Conservation (phyloP, 257 asterid genomes). For the Petunia secreta region DNA sequence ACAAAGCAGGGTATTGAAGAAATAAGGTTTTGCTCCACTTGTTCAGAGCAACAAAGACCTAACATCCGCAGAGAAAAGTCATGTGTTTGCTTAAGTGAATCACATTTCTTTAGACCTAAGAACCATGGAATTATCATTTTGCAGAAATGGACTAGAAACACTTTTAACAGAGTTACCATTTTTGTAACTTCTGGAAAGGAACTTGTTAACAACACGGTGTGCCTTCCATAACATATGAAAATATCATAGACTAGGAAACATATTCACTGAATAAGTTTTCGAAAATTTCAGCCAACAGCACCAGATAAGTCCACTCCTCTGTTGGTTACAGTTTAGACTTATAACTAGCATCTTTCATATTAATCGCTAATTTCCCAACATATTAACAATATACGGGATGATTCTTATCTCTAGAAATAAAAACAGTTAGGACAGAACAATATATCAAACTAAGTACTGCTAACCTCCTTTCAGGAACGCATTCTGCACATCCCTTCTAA, state of each 20-base stretch:
- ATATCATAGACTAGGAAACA: not conserved
- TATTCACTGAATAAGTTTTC: not conserved
- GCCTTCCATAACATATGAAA: not conserved
- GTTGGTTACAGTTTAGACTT: slow-evolving; percentile 34
- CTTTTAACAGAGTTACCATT: no score
- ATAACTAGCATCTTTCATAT: slow-evolving; percentile 60
- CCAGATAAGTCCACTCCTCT: slow-evolving; percentile 35
- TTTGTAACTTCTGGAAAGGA: not conserved
- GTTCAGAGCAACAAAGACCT: no score
- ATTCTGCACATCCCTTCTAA: slow-evolving; percentile 61
- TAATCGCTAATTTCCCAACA: slow-evolving; percentile 47
- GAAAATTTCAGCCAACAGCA: not conserved
- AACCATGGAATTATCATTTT: no score
- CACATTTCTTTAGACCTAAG: no score
- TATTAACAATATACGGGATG: slow-evolving; percentile 41
- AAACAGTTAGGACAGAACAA: slow-evolving; percentile 50
- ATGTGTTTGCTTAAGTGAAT: no score
- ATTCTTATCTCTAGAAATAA: slow-evolving; percentile 53
- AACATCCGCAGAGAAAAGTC: no score
- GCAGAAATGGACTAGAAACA: no score
- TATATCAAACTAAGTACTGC: slow-evolving; percentile 82
- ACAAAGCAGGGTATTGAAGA: no score
- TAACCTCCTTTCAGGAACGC: slow-evolving; percentile 68
- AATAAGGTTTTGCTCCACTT: no score
- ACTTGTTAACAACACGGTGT: not conserved